These are phyloP conservation scores for Cladosporium sp. DNA, from an alignment of 2,329 filamentous ascomycete species.

Conservation along the genomic window DNA sequence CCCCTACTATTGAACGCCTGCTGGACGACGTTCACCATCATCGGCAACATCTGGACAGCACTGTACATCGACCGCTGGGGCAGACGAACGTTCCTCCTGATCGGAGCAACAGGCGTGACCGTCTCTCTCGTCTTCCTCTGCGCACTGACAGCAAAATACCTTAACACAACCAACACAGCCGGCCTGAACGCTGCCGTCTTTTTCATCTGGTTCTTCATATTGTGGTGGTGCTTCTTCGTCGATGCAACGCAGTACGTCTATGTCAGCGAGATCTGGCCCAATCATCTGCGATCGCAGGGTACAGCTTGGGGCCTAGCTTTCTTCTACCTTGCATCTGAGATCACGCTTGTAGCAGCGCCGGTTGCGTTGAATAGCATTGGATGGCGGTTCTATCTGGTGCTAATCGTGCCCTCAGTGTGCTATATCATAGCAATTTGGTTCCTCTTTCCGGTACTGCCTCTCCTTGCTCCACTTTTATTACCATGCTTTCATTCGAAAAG, in stretches of 20 bases:
- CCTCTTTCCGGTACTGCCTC: slow-evolving; percentile 15
- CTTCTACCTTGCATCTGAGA: slow-evolving; percentile 35
- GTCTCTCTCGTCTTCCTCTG: slow-evolving; percentile 38
- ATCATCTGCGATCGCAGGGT: slow-evolving; percentile 35
- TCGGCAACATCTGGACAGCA: slow-evolving; percentile 39
- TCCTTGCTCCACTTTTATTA: too few species aligned
- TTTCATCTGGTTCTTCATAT: slow-evolving; percentile 39
- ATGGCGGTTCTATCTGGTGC: slow-evolving; percentile 21
- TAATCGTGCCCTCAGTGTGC: slow-evolving; percentile 16
- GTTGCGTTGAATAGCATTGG: slow-evolving; percentile 23
- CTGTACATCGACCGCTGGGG: slow-evolving; percentile 38
- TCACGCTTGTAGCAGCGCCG: slow-evolving; percentile 31
- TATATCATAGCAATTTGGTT: slow-evolving; percentile 15
- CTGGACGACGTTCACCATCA: slow-evolving; percentile 40
- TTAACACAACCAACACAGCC: slow-evolving; percentile 32
- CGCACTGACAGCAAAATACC: slow-evolving; percentile 33
- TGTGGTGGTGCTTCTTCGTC: slow-evolving; percentile 41
- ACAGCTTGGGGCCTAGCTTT: slow-evolving; percentile 35
- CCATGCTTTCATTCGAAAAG: not conserved
- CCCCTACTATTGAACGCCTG: slow-evolving; percentile 42
- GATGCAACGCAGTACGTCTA: slow-evolving; percentile 48
- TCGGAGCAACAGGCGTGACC: slow-evolving; percentile 39
- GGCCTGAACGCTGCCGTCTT: slow-evolving; percentile 37
- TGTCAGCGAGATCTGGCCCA: slow-evolving; percentile 45
- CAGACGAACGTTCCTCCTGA: slow-evolving; percentile 41